Percentiles rank a stretch among this genome's conserved stretches.
Evolutionary conservation across 1,139 yeast species (phyloP).

Genomic region (Lodderomyces jiufengensis): DNA sequence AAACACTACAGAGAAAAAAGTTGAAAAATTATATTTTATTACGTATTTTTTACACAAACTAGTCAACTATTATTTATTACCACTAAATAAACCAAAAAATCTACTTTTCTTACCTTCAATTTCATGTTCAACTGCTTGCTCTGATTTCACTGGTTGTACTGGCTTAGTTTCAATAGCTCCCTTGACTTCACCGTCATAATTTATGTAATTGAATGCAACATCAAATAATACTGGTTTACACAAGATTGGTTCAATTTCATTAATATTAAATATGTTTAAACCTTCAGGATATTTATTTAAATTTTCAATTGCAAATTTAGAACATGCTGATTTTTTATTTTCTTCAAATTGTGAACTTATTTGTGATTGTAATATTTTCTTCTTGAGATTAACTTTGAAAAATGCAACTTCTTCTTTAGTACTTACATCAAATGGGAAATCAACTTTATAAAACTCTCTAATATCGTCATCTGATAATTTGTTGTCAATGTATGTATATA

Average conservation of each 20-base stretch:
- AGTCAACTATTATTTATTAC: constrained; percentile 12
- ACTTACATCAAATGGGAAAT: constrained; percentile 39
- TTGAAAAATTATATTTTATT: neutral
- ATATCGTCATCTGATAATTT: constrained; percentile 11
- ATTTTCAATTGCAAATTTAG: constrained; percentile 42
- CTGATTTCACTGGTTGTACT: constrained; percentile 1
- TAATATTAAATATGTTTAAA: constrained; percentile 46
- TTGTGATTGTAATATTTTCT: constrained; percentile 39
- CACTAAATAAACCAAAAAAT: constrained; percentile 45
- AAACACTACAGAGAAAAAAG: neutral
- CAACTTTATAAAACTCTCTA: constrained; percentile 22
- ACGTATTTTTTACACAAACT: neutral
- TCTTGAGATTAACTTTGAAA: constrained; percentile 26
- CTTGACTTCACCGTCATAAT: constrained; percentile 26
- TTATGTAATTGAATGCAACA: constrained; percentile 78
- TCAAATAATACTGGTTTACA: constrained; percentile 90
- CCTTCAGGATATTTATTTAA: constrained; percentile 43
- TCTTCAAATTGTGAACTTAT: constrained; percentile 49
- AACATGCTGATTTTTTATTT: constrained; percentile 9
- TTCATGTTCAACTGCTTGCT: constrained; percentile 19
- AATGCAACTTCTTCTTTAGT: constrained; percentile 29
- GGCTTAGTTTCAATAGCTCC: constrained; percentile 1
- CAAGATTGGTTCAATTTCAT: constrained; percentile 51
- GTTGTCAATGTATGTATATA: constrained; percentile 36
- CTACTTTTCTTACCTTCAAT: constrained; percentile 27